These are phyloP conservation scores for Litchi chinensis DNA, from an alignment of 345 rosid species.

Conservation along the genomic window DNA sequence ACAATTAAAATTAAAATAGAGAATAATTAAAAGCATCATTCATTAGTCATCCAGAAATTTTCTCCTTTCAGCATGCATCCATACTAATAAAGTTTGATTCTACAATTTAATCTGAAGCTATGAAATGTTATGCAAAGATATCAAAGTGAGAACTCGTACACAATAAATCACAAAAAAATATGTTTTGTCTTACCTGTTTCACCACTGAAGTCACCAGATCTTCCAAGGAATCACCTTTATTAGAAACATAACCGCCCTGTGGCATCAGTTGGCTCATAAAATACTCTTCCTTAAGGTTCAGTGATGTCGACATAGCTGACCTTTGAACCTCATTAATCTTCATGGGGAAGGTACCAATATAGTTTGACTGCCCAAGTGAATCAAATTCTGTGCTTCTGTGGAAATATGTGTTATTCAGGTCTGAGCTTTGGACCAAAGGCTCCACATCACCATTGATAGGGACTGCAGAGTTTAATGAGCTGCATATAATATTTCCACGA, in stretches of 20 bases:
- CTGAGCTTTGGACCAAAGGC: slow-evolving; percentile 36
- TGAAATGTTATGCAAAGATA: not conserved
- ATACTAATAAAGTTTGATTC: too few species aligned
- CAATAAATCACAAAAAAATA: slow-evolving; percentile 10
- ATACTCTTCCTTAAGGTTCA: slow-evolving; percentile 48
- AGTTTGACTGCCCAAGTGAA: slow-evolving; percentile 37
- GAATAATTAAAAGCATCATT: too few species aligned
- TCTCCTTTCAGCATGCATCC: too few species aligned
- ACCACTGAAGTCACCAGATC: slow-evolving; percentile 60
- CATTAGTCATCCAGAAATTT: too few species aligned
- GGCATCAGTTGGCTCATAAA: slow-evolving; percentile 45
- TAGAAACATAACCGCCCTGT: slow-evolving; percentile 46
- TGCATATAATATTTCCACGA: slow-evolving; percentile 29
- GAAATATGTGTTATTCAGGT: slow-evolving; percentile 38
- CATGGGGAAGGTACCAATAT: slow-evolving; percentile 37
- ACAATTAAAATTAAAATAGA: too few species aligned
- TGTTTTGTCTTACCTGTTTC: slow-evolving; percentile 50
- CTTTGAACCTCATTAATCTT: slow-evolving; percentile 40
- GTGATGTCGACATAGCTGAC: slow-evolving; percentile 38
- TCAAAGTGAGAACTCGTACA: not conserved
- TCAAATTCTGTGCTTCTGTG: slow-evolving; percentile 42
- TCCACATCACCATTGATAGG: slow-evolving; percentile 35
- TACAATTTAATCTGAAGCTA: too few species aligned
- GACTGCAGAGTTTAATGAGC: slow-evolving; percentile 37
- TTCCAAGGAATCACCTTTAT: slow-evolving; percentile 64